Conservation (phyloP, 2,329 filamentous ascomycete genomes). For the Aspergillus tamarii region DNA sequence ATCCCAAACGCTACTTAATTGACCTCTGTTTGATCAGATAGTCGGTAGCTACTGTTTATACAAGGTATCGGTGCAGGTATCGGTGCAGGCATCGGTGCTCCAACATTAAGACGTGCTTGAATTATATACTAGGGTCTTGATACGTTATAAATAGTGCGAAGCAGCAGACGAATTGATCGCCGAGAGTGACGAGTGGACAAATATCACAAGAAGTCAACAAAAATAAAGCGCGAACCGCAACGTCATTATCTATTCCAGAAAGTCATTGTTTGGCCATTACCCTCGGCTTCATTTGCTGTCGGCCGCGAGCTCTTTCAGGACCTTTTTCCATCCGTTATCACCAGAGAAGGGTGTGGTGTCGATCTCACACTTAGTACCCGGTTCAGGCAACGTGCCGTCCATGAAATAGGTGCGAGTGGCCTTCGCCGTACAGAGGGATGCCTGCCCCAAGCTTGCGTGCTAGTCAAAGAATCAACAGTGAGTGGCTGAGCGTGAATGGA, state of each 20-base stretch:
- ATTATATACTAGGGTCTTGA: background rate
- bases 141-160: background rate
- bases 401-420: background rate
- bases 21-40: background rate
- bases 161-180: background rate
- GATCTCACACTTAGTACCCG: background rate
- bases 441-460: background rate
- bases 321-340: background rate
- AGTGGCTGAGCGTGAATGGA: background rate
- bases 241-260: background rate
- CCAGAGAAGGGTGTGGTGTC: background rate
- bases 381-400: background rate
- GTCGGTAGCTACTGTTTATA: background rate
- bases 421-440: background rate
- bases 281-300: background rate
- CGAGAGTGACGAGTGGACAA: background rate
- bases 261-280: no score
- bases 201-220: background rate
- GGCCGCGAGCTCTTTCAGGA: background rate
- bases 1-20: no score
- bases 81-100: no score
- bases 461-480: background rate
- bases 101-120: background rate
- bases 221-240: background rate
- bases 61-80: background rate